phyloP scores from a whole-genome alignment of 257 asterid genomes.

The Voacanga thouarsii region DNA sequence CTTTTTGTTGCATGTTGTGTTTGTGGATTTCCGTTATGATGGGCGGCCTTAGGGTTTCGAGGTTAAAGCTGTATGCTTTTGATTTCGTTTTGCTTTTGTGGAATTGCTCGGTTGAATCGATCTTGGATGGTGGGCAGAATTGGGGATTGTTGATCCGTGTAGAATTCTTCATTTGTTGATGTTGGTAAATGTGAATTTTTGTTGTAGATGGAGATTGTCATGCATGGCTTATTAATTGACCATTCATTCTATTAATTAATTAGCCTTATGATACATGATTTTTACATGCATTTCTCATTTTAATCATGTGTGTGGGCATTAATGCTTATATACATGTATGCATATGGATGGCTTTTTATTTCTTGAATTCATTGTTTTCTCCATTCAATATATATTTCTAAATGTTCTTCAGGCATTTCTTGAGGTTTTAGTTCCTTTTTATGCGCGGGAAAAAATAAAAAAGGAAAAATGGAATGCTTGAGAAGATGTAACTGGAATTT shows the following conservation, averaged over 20 bases:
- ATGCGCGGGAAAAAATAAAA: not conserved
- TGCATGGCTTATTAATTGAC: not conserved
- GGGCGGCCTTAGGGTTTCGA: constrained; percentile 15
- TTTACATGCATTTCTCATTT: not conserved
- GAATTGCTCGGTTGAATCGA: constrained; percentile 9
- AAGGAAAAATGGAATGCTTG: not conserved
- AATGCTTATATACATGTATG: not conserved
- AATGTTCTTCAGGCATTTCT: not conserved
- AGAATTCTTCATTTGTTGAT: not conserved
- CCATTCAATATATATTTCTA: not conserved
- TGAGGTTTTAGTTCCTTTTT: not conserved
- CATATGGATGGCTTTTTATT: not conserved
- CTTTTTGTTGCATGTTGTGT: not conserved
- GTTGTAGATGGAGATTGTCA: not conserved
- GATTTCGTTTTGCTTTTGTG: not conserved
- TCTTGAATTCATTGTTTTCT: not conserved
- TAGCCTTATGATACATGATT: not conserved
- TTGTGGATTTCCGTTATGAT: not conserved
- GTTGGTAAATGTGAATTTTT: not conserved
- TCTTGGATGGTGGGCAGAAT: not conserved
- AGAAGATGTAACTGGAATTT: not conserved
- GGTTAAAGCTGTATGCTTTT: not conserved
- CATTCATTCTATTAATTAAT: not conserved
- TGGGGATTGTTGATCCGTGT: constrained; percentile 11
- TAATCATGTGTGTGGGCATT: not conserved